A percentile compares a stretch with the other conserved stretches of the same genome.
Conservation (phyloP, 345 rosid genomes). For the Corchorus capsularis region DNA sequence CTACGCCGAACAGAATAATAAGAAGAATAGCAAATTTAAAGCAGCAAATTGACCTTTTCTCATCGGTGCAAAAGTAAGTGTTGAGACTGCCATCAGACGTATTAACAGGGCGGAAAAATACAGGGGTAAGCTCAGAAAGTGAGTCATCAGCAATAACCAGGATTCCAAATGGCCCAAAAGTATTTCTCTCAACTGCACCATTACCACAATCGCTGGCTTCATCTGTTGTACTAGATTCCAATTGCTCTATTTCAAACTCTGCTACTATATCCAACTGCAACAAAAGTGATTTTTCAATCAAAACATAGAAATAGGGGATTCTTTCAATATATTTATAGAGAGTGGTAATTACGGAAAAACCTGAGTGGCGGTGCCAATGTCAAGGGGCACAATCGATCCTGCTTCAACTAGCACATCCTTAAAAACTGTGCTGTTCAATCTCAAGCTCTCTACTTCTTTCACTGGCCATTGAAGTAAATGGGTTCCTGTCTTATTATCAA, state of each 20-base stretch:
- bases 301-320: not conserved
- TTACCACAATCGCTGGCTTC: slow-evolving; percentile 42
- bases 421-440: slow-evolving; percentile 52
- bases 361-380: slow-evolving; percentile 66
- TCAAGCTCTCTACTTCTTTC: slow-evolving; percentile 75
- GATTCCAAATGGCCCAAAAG: slow-evolving; percentile 79
- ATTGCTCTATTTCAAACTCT: slow-evolving; percentile 46
- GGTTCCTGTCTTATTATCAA: slow-evolving; percentile 65
- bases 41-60: slow-evolving; percentile 51
- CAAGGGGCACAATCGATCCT: slow-evolving; percentile 57
- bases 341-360: slow-evolving; percentile 18
- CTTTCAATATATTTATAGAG: not conserved
- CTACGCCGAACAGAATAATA: no score
- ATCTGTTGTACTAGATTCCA: slow-evolving; percentile 30
- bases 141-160: slow-evolving; percentile 65
- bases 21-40: not conserved
- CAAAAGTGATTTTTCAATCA: not conserved
- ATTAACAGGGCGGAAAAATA: slow-evolving; percentile 61
- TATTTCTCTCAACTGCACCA: slow-evolving; percentile 54
- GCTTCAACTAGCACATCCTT: slow-evolving; percentile 49
- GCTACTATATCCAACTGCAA: slow-evolving; percentile 62
- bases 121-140: slow-evolving; percentile 74
- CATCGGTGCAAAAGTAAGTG: slow-evolving; percentile 74
- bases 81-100: slow-evolving; percentile 35
- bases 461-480: slow-evolving; percentile 87